phyloP scores from a whole-genome alignment of 2,329 filamentous ascomycete species.

The Colletotrichum sp. region DNA sequence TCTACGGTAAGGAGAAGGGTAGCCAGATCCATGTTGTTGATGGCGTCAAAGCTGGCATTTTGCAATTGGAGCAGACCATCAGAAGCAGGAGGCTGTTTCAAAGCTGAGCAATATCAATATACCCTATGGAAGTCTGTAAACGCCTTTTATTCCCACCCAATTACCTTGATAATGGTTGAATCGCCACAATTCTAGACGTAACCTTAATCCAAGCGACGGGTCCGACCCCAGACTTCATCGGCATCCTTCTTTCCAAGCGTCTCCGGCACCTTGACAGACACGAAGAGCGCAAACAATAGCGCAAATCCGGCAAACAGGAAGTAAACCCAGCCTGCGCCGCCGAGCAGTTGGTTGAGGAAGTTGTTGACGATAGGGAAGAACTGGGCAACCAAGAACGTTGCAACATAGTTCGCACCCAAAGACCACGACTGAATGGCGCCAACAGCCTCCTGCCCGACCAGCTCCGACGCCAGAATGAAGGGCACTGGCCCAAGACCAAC shows the following conservation, averaged over 20 bases:
- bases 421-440: constrained; percentile 91
- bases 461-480: constrained; percentile 90
- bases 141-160: background rate
- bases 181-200: constrained; percentile 29
- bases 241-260: constrained; percentile 83
- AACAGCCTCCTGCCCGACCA: constrained; percentile 89
- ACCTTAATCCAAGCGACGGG: constrained; percentile 54
- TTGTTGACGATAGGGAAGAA: constrained; percentile 91
- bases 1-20: constrained; percentile 64
- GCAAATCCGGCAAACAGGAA: constrained; percentile 88
- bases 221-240: constrained; percentile 90
- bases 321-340: constrained; percentile 83
- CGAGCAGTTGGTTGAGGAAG: constrained; percentile 65
- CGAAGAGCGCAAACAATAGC: constrained; percentile 71
- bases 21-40: constrained; percentile 73
- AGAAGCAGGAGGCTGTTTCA: constrained; percentile 45
- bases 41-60: constrained; percentile 74
- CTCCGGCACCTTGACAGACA: constrained; percentile 79
- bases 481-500: constrained; percentile 92
- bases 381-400: constrained; percentile 91
- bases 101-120: background rate
- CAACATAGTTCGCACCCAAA: constrained; percentile 84
- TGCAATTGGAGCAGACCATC: constrained; percentile 63
- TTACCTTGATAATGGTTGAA: background rate
- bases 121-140: background rate